Conservation (phyloP, 345 rosid genomes). For the Citrus maxima region DNA sequence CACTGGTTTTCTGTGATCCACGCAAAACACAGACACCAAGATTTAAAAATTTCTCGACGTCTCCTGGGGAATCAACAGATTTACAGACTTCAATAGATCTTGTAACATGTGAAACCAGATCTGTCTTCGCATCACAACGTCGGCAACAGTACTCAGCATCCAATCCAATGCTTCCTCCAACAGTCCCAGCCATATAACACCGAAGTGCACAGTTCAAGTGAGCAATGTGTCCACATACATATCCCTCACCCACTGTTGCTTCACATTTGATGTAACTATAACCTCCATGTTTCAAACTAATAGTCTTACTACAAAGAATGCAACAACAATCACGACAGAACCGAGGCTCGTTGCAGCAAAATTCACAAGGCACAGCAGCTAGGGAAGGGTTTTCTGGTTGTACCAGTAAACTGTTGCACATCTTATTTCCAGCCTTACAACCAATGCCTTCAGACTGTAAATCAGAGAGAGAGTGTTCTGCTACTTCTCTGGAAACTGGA, state of each 20-base stretch:
- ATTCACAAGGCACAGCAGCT: slow-evolving; percentile 61
- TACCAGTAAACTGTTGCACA: slow-evolving; percentile 45
- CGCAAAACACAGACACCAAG: slow-evolving; percentile 58
- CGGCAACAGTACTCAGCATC: slow-evolving; percentile 87
- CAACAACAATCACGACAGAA: slow-evolving; percentile 87
- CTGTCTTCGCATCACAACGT: slow-evolving; percentile 71
- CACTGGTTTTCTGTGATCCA: slow-evolving; percentile 50
- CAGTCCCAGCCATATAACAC: slow-evolving; percentile 78
- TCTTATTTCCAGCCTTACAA: slow-evolving; percentile 72
- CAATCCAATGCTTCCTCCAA: slow-evolving; percentile 84
- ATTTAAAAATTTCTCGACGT: slow-evolving; percentile 55
- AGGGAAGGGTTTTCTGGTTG: slow-evolving; percentile 23
- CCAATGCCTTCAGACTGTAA: slow-evolving; percentile 30
- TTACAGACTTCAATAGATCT: slow-evolving; percentile 53
- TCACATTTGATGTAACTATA: slow-evolving; percentile 75
- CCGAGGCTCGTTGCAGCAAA: slow-evolving; percentile 70
- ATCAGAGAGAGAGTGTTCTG: slow-evolving; percentile 33
- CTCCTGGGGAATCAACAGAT: slow-evolving; percentile 45
- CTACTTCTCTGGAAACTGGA: slow-evolving; percentile 26
- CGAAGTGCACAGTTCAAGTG: slow-evolving; percentile 85
- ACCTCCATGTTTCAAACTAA: slow-evolving; percentile 46
- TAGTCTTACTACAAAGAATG: slow-evolving; percentile 67
- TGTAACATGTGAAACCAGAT: slow-evolving; percentile 60
- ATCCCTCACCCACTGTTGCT: slow-evolving; percentile 46
- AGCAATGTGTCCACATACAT: slow-evolving; percentile 76